These are phyloP conservation scores for Scopulariopsis brevicaulis DNA, from an alignment of 2,329 filamentous ascomycete genomes.

Conservation along the genomic window DNA sequence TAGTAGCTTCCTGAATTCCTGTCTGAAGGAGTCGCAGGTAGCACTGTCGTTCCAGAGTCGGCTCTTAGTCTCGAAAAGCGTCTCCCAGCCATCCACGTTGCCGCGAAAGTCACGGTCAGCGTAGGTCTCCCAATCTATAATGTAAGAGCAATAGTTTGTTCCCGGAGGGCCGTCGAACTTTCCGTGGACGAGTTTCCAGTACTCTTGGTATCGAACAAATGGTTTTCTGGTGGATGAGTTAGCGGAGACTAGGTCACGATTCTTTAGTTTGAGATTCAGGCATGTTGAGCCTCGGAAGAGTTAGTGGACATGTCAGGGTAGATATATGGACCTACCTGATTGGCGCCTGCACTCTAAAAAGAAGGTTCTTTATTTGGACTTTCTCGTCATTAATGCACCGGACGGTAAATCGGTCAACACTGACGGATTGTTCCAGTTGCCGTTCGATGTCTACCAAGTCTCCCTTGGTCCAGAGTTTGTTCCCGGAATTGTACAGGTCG, in stretches of 20 bases:
- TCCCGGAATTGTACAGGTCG: constrained; percentile 1
- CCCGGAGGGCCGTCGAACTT: background rate
- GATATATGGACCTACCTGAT: background rate
- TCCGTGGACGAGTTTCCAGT: constrained; percentile 2
- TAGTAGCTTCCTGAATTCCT: background rate
- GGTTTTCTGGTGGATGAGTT: background rate
- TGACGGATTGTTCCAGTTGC: background rate
- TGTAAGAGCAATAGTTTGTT: constrained; percentile 1
- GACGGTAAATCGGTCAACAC: background rate
- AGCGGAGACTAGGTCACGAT: no score
- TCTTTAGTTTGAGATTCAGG: no score
- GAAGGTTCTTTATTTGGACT: background rate
- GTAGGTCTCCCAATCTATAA: background rate
- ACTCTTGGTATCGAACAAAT: constrained; percentile 3
- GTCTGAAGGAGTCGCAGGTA: background rate
- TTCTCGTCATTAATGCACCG: background rate
- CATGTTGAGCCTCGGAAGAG: no score
- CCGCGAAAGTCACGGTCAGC: background rate
- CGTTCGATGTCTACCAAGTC: background rate
- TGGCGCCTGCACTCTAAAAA: background rate
- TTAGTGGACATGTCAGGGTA: no score
- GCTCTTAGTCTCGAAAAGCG: background rate
- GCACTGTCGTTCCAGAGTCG: background rate
- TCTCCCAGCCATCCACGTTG: background rate
- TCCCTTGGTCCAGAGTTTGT: constrained; percentile 3